phyloP scores from a whole-genome alignment of 1,139 yeast species.

The Debaryomyces singareniensis region DNA sequence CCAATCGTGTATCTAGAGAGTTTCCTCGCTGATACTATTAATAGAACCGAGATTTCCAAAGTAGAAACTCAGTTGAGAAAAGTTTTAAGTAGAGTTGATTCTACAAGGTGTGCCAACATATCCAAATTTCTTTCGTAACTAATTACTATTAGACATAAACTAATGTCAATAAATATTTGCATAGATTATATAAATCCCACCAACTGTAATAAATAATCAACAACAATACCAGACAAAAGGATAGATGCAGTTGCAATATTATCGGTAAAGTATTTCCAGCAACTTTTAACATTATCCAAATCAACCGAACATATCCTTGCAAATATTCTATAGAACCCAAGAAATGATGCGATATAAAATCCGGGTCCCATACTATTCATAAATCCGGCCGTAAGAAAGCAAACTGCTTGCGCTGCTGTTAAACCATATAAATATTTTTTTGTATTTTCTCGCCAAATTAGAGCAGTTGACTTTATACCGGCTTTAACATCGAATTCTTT shows the following conservation, averaged over 20 bases:
- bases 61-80: conserved; percentile 19
- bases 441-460: conserved; percentile 82
- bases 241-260: conserved; percentile 80
- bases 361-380: conserved; percentile 85
- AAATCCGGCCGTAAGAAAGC: conserved; percentile 67
- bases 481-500: conserved; percentile 80
- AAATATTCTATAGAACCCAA: conserved; percentile 64
- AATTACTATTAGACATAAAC: too few relatives aligned
- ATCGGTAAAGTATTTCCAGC: conserved; percentile 75
- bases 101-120: conserved; percentile 13
- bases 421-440: conserved; percentile 61
- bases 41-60: conserved; percentile 15
- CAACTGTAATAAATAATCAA: conserved; percentile 60
- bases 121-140: conserved; percentile 9
- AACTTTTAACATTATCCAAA: conserved; percentile 68
- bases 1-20: conserved; percentile 27
- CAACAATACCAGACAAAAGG: conserved; percentile 67
- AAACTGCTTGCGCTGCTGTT: conserved; percentile 60
- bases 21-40: conserved; percentile 18
- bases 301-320: conserved; percentile 66
- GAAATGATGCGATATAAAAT: conserved; percentile 57
- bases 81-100: conserved; percentile 23
- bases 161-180: not conserved
- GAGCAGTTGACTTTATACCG: conserved; percentile 91
- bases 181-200: conserved; percentile 30